Base-by-base conservation (phyloP, 1,139 yeast genomes). In the Barnettozyma hawaiiensis region DNA sequence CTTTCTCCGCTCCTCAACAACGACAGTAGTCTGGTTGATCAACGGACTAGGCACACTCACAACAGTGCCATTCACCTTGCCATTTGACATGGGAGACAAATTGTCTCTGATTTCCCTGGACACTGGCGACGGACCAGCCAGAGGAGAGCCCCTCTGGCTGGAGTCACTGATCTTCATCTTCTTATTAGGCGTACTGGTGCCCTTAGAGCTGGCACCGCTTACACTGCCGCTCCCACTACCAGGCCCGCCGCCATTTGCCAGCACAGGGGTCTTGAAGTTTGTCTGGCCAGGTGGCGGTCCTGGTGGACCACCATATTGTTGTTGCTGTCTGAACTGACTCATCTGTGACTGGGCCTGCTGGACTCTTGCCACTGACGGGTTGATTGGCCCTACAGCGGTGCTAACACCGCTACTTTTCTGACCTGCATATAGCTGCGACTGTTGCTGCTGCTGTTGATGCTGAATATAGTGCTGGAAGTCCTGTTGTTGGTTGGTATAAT, bases 301-400 rank as follows among this genome's bases (percentile, higher is more conserved):
- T 15, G 14, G 9, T 15, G 27, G 22, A 19, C 34, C 36, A n/a
- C 21, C 14, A 20, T n/a, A 24, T 14, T 35, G 40, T 47, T 71
- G 76, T 44, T 71, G 76, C 44, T 71, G 77, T 35, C 78, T 67
- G 46, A 73, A 59, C 48, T 66, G 71, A 48, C 71, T 72, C 78
- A 73, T 72, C 55, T 74, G 78, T 33, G 62, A 62, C 52, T 73
- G 78, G 2, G 77, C 77, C 47, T 70, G 76, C 48, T 70, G 75
- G 44, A 43, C 43, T 19, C 52, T 46, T 5, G 47, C 52, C 35
- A 43, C 47, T 63, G 65, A 47, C 65, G 62, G 51, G 65, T 45
- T 44, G 10, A 45, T 41, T 10, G 49, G 44, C 9, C 33, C 33
- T 10, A 31, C 16, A 12, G 21, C 18, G n/a, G 5, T 31, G 33